Percentiles rank a stretch among this genome's conserved stretches.
Evolutionary conservation across 768 basidiomycete genomes (phyloP).

Genomic region (Mycena alexandri): DNA sequence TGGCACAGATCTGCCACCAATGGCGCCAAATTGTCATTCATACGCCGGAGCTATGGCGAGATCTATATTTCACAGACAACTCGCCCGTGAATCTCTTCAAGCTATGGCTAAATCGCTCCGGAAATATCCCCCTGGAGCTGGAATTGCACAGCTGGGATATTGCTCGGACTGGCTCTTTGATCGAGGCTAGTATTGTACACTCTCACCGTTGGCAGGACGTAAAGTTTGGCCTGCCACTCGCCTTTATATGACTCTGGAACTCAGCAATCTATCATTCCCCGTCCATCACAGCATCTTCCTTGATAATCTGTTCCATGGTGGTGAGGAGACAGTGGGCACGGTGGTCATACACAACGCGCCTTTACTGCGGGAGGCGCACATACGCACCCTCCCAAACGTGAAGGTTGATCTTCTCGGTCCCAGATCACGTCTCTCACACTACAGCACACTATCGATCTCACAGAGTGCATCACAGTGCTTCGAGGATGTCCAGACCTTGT

Average conservation of each 20-base stretch:
- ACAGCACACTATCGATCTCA: neutral
- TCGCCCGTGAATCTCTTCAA: neutral
- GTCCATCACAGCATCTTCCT: neutral
- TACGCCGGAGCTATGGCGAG: conserved; percentile 14
- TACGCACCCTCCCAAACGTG: neutral
- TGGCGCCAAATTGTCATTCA: conserved; percentile 22
- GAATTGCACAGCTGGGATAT: neutral
- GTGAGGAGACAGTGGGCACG: no score
- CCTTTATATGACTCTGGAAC: neutral
- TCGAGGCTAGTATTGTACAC: neutral
- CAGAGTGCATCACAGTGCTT: conserved; percentile 11
- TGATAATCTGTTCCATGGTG: neutral
- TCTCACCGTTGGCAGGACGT: conserved; percentile 16
- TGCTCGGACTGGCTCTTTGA: neutral
- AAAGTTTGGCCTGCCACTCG: neutral
- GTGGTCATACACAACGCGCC: no score
- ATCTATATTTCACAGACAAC: conserved; percentile 2
- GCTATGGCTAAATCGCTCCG: conserved; percentile 14
- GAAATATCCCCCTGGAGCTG: neutral
- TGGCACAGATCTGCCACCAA: conserved; percentile 25
- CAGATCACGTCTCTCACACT: conserved; percentile 12
- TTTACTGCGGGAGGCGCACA: no score
- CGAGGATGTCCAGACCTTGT: neutral
- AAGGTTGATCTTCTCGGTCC: conserved; percentile 1
- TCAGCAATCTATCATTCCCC: neutral